A percentile compares a stretch with the other conserved stretches of the same genome.
Evolutionary conservation across 2,329 filamentous ascomycete genomes (phyloP).

Genomic region (Ophiocordyceps polyrhachis-furcata): DNA sequence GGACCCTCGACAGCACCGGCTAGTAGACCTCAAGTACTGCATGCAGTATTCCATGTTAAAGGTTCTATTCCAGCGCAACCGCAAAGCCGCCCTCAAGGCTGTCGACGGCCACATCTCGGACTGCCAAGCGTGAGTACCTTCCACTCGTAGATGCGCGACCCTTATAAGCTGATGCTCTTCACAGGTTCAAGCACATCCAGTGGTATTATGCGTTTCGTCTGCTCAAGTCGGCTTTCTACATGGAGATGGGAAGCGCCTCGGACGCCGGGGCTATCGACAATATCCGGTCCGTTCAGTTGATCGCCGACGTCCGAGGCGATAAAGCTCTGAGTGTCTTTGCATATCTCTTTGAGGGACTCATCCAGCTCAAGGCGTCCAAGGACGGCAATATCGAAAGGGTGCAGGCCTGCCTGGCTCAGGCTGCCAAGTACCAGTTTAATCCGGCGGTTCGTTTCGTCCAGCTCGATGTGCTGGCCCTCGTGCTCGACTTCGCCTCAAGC

Average conservation of each 20-base stretch:
- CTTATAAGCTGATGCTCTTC: background rate
- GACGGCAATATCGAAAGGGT: slow-evolving; percentile 51
- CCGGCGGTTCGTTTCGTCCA: slow-evolving; percentile 44
- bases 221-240: slow-evolving; percentile 48
- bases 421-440: slow-evolving; percentile 51
- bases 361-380: slow-evolving; percentile 44
- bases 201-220: slow-evolving; percentile 68
- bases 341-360: slow-evolving; percentile 49
- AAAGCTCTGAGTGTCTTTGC: slow-evolving; percentile 45
- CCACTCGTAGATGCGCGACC: background rate
- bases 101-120: slow-evolving; percentile 52
- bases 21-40: slow-evolving; percentile 51
- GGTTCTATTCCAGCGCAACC: slow-evolving; percentile 50
- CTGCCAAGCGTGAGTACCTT: slow-evolving; percentile 36
- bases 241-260: slow-evolving; percentile 39
- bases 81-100: slow-evolving; percentile 53
- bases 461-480: slow-evolving; percentile 43
- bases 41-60: slow-evolving; percentile 59
- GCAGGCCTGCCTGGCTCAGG: slow-evolving; percentile 55
- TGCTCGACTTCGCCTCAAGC: slow-evolving; percentile 52
- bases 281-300: slow-evolving; percentile 39
- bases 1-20: slow-evolving; percentile 14
- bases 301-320: slow-evolving; percentile 43
- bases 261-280: slow-evolving; percentile 51
- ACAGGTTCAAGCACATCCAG: slow-evolving; percentile 42